These are phyloP conservation scores for Russula compacta DNA, from an alignment of 768 basidiomycete species.

Conservation along the genomic window DNA sequence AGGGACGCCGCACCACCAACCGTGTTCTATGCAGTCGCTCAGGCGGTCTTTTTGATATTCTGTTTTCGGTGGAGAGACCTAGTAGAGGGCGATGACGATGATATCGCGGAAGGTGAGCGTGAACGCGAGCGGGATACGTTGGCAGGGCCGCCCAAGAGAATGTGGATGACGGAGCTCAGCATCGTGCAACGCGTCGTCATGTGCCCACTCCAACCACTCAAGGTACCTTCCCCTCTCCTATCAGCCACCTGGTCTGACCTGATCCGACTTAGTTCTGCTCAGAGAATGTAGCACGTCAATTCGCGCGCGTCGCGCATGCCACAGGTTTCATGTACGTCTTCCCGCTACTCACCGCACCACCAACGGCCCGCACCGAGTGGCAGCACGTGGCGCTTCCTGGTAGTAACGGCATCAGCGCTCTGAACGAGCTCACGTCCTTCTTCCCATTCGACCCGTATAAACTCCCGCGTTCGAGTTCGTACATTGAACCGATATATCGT, in stretches of 20 bases:
- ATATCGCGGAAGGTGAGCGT: conserved; percentile 27
- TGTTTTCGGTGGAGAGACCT: conserved; percentile 97
- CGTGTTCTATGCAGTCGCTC: conserved; percentile 87
- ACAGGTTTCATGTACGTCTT: conserved; percentile 93
- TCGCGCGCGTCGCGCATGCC: conserved; percentile 84
- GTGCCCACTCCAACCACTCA: conserved; percentile 82
- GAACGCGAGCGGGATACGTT: conserved; percentile 32
- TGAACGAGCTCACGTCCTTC: conserved; percentile 77
- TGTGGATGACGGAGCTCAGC: conserved; percentile 80
- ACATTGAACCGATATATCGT: conserved; percentile 77
- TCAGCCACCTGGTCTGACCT: not conserved
- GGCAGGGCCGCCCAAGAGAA: conserved; percentile 33
- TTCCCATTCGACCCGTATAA: conserved; percentile 99
- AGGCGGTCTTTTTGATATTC: conserved; percentile 92
- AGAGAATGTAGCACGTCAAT: conserved; percentile 82
- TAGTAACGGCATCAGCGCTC: conserved; percentile 19
- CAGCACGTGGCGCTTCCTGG: not conserved
- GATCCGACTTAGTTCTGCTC: conserved; percentile 63
- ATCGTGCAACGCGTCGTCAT: conserved; percentile 72
- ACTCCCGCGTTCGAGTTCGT: conserved; percentile 66
- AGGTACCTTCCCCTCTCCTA: conserved; percentile 39
- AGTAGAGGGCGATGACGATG: conserved; percentile 40
- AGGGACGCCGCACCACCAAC: conserved; percentile 39
- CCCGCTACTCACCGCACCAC: conserved; percentile 68
- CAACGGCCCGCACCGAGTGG: conserved; percentile 25